Evolutionary conservation across 139 green algal species (phyloP).

Genomic region (Eudorina sp.): DNA sequence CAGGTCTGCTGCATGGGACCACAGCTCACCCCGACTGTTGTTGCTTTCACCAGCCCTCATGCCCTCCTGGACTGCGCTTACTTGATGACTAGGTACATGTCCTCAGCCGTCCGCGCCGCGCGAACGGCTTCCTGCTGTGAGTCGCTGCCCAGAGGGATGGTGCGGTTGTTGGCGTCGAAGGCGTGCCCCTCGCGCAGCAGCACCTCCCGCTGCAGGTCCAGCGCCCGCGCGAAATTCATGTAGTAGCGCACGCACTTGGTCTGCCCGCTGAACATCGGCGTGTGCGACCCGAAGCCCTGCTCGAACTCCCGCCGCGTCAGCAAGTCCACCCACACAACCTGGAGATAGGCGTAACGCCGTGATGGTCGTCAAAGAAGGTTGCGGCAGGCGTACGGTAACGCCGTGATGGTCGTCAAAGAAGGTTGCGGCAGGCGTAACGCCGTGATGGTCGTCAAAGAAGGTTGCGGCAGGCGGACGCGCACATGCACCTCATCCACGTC

Average conservation of each 20-base stretch:
- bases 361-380: too few species aligned
- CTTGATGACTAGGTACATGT: constrained; percentile 79
- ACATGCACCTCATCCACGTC: too few species aligned
- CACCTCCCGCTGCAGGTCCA: constrained; percentile 76
- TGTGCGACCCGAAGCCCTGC: constrained; percentile 92
- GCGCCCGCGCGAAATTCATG: constrained; percentile 84
- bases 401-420: too few species aligned
- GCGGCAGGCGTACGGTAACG: too few species aligned
- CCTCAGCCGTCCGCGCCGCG: constrained; percentile 67
- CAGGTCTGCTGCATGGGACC: too few species aligned
- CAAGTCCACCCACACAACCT: constrained; percentile 96
- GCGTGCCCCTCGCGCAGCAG: constrained; percentile 71
- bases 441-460: too few species aligned
- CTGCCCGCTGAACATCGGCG: constrained; percentile 92
- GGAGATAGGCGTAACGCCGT: too few species aligned
- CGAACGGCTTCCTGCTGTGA: constrained; percentile 63
- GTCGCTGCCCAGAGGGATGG: constrained; percentile 66
- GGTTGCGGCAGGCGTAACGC: too few species aligned
- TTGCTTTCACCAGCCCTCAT: too few species aligned
- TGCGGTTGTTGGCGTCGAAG: constrained; percentile 73
- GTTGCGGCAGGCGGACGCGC: too few species aligned
- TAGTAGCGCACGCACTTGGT: constrained; percentile 95
- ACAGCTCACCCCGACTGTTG: too few species aligned
- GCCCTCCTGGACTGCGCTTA: too few species aligned
- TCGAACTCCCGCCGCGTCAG: constrained; percentile 89